A percentile compares a stretch with the other conserved stretches of the same genome.
phyloP scores from a whole-genome alignment of 176 grass and related monocot species.

The Triticum urartu region DNA sequence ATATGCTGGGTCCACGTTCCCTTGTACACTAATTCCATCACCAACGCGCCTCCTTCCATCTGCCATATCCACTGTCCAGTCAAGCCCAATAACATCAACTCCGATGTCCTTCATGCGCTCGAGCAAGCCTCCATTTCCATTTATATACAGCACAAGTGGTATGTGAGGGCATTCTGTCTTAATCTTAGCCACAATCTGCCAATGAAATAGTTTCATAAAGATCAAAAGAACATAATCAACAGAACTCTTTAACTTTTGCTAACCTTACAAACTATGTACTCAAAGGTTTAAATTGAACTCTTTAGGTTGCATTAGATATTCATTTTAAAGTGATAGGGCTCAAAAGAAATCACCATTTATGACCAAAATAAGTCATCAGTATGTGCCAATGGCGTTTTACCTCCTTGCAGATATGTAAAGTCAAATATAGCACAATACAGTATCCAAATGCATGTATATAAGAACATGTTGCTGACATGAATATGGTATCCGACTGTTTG shows the following conservation, averaged over 20 bases:
- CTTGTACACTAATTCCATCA: constrained; percentile 72
- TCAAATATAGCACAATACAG: constrained; percentile 2
- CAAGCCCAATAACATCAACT: constrained; percentile 97
- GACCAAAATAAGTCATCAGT: not conserved
- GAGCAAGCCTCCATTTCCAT: constrained; percentile 92
- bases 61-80: constrained; percentile 98
- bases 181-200: constrained; percentile 83
- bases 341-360: constrained; percentile 8
- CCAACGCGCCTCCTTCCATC: constrained; percentile 92
- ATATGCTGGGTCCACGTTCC: constrained; percentile 91
- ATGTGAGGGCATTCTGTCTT: constrained; percentile 79
- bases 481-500: not conserved
- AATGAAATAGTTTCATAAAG: constrained; percentile 35
- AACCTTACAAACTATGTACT: constrained; percentile 11
- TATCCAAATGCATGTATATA: constrained; percentile 22
- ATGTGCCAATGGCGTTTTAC: not conserved
- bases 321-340: not conserved
- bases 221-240: constrained; percentile 2
- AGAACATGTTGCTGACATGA: not conserved
- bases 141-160: constrained; percentile 91
- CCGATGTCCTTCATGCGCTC: constrained; percentile 83
- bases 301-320: constrained; percentile 1
- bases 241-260: not conserved
- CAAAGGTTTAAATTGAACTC: not conserved
- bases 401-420: constrained; percentile 23